These are phyloP conservation scores for Malassezia vespertilionis DNA, from an alignment of 1,284 basidiomycete species.

Conservation along the genomic window DNA sequence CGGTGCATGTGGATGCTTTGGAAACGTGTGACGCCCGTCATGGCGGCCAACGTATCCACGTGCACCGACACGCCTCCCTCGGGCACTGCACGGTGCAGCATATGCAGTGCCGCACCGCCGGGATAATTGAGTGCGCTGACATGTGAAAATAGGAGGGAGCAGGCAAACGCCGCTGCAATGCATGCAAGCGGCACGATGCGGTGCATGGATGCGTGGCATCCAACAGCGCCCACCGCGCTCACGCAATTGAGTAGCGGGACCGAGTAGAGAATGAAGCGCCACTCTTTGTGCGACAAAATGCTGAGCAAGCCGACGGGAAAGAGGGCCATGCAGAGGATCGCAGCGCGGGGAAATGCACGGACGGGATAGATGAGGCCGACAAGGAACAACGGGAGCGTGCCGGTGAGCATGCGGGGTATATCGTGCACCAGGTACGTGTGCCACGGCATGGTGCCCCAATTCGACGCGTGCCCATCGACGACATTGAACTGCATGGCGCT, in stretches of 20 bases:
- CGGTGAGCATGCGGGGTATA: constrained; percentile 67
- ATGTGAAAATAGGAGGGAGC: constrained; percentile 48
- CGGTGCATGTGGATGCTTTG: constrained; percentile 56
- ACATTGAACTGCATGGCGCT: constrained; percentile 75
- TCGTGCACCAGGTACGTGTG: constrained; percentile 61
- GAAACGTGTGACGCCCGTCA: constrained; percentile 83
- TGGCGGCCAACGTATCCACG: constrained; percentile 69
- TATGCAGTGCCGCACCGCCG: constrained; percentile 64
- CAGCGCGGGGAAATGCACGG: constrained; percentile 29
- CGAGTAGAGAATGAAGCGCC: constrained; percentile 84
- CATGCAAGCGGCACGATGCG: neutral
- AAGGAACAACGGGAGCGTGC: constrained; percentile 55
- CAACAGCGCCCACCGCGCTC: constrained; percentile 55
- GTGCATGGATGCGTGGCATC: constrained; percentile 51
- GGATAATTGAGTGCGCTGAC: constrained; percentile 75
- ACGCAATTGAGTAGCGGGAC: constrained; percentile 72
- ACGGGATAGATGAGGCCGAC: constrained; percentile 54
- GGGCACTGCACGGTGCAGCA: constrained; percentile 53
- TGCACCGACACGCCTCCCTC: constrained; percentile 48
- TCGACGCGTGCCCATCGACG: constrained; percentile 66
- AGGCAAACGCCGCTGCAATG: neutral
- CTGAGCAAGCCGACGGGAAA: constrained; percentile 63
- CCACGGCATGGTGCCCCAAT: constrained; percentile 78
- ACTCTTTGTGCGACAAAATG: constrained; percentile 63
- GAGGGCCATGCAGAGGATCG: constrained; percentile 28